A percentile compares a stretch with the other conserved stretches of the same genome.
These are phyloP conservation scores for Russula abietina DNA, from an alignment of 768 basidiomycete species.

Conservation along the genomic window DNA sequence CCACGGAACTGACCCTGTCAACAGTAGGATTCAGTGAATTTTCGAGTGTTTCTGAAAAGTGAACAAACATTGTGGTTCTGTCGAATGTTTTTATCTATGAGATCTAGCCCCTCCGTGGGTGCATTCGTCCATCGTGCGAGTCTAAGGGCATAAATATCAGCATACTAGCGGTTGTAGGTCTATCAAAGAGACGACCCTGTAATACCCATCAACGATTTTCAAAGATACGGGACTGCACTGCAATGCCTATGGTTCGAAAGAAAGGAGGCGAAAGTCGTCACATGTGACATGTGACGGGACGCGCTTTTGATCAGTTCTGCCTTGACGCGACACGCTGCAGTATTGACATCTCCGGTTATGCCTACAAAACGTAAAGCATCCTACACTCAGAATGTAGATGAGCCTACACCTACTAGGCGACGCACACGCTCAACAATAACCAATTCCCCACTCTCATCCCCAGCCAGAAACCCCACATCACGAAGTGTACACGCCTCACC, in stretches of 20 bases:
- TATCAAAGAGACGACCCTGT: slow-evolving; percentile 19
- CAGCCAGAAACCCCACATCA: background rate
- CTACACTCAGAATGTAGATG: slow-evolving; percentile 8
- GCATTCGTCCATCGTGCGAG: slow-evolving; percentile 80
- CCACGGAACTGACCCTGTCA: slow-evolving; percentile 53
- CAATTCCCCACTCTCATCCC: slow-evolving; percentile 1
- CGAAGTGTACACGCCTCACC: background rate
- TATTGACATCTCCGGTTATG: slow-evolving; percentile 26
- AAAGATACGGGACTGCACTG: background rate
- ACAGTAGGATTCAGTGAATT: slow-evolving; percentile 22
- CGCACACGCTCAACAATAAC: slow-evolving; percentile 23
- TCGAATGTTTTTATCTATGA: slow-evolving; percentile 61
- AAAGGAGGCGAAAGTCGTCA: background rate
- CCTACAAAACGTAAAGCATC: slow-evolving; percentile 33
- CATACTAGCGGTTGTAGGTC: background rate
- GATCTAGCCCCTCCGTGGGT: slow-evolving; percentile 62
- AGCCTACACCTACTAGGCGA: slow-evolving; percentile 24
- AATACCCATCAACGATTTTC: slow-evolving; percentile 21
- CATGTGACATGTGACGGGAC: slow-evolving; percentile 2
- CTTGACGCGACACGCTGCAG: too few relatives aligned
- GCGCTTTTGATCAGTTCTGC: background rate
- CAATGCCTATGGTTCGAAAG: background rate
- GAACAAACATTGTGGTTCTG: slow-evolving; percentile 60
- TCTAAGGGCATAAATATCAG: slow-evolving; percentile 33
- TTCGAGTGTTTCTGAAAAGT: slow-evolving; percentile 12